Base-by-base conservation (phyloP, 331 rosid genomes). In the Rhamnella rubrinervis region DNA sequence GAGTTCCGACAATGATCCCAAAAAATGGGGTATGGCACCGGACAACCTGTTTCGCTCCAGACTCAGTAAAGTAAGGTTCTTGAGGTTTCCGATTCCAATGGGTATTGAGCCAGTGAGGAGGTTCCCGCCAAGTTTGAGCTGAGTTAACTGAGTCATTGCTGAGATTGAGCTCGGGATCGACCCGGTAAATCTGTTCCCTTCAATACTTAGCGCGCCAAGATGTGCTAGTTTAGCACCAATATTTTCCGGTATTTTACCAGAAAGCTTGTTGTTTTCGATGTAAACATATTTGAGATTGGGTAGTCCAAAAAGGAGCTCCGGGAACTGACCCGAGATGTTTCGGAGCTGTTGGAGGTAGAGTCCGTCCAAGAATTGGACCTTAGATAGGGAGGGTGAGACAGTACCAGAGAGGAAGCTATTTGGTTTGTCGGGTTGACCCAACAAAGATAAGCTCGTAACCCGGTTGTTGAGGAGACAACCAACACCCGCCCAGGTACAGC, bases 81-180 rank as follows among this genome's bases (percentile, higher is more conserved):
- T 79, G 47, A 90, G 85, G 5, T 60, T 74, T 23, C 56, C 50
- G 46, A 93, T 67, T 8, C 81, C 81, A 17, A 46, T 17, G 0
- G 98, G 91, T 10, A 89, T 55, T 0, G 79, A 23, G 2, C 98
- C 96, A 0, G 75, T 71, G 50, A 93, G 88, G 1, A 44, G 67
- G 40, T 93, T 93, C 38, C 67, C 60, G 9, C 88, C 98, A 37
- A 93, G 98, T 11, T 85, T 90, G 55, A 93, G 88, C 85, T 93
- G 96, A 76, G 85, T 50, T 19, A 90, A 14, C 18, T 51, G 67
- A 38, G 83, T 88, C 74, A 93, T 53, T 66, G 35, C 4, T 8
- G 92, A 76, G 15, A 93, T 55, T 0, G 97, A 90, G 65, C 75
- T 81, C 62, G 98, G 96, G 2, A 93, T 84, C 18, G 84, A 37